Conservation (phyloP, 176 grass and related monocot species). For the Zea mays region Zm-B73-REFERENCE-NAM-5.0 NC_050096.1:154800501-154801000, state of each 20-base stretch:
- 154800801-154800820: not conserved
- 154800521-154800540: too few relatives aligned
- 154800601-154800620: too few relatives aligned
- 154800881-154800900: not conserved
- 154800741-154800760: not conserved
- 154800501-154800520: too few relatives aligned
- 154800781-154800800: constrained; percentile 24
- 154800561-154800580: too few relatives aligned
- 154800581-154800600: too few relatives aligned
- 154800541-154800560: too few relatives aligned
- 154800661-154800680: not conserved
- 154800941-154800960: not conserved
- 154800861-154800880: not conserved
- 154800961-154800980: not conserved
- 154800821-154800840: not conserved
- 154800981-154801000: not conserved
- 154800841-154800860: constrained; percentile 2
- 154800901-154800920: not conserved
- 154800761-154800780: too few relatives aligned
- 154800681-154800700: not conserved
- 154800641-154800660: not conserved
- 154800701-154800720: not conserved
- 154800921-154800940: constrained; percentile 30
- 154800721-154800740: not conserved
- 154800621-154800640: too few relatives aligned